Percentiles rank a stretch among this genome's conserved stretches.
Conservation (phyloP, 2,329 filamentous ascomycete genomes). For the Blastomyces percursus region DNA sequence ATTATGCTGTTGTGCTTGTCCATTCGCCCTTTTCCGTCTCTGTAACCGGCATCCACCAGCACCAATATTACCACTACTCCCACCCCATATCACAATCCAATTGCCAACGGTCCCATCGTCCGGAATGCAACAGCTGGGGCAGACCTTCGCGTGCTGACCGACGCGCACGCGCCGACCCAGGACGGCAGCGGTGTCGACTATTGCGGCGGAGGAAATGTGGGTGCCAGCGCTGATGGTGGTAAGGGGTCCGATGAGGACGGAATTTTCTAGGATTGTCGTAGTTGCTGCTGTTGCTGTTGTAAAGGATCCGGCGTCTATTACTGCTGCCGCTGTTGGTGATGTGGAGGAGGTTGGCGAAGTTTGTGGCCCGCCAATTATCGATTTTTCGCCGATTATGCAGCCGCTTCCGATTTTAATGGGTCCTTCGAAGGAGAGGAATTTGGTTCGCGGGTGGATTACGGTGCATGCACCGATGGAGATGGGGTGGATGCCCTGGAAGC, state of each 20-base stretch:
- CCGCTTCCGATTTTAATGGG: conserved; percentile 70
- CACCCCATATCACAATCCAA: conserved; percentile 59
- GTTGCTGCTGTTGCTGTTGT: conserved; percentile 3
- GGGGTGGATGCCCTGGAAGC: conserved; percentile 54
- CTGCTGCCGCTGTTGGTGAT: conserved; percentile 6
- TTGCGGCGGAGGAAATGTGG: conserved; percentile 29
- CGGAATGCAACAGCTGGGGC: conserved; percentile 49
- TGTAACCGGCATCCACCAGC: conserved; percentile 33
- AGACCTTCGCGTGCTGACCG: conserved; percentile 56
- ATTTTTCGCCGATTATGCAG: conserved; percentile 66
- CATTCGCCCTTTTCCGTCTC: conserved; percentile 24
- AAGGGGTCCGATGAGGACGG: conserved; percentile 31
- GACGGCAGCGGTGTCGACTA: conserved; percentile 37
- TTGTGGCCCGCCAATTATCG: conserved; percentile 27
- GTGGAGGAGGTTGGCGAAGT: conserved; percentile 10
- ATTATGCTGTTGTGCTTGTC: conserved; percentile 19
- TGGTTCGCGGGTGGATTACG: conserved; percentile 75
- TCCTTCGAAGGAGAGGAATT: conserved; percentile 65
- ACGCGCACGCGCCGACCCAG: conserved; percentile 26
- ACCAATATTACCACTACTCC: conserved; percentile 23
- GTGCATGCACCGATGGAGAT: conserved; percentile 68
- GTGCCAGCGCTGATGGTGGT: conserved; percentile 28
- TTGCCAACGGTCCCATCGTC: conserved; percentile 52
- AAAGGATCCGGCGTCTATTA: conserved; percentile 6
- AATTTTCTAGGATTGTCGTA: conserved; percentile 27